Conservation (phyloP, 495 filamentous ascomycete genomes). For the Hyaloscypha hepaticicola region DNA sequence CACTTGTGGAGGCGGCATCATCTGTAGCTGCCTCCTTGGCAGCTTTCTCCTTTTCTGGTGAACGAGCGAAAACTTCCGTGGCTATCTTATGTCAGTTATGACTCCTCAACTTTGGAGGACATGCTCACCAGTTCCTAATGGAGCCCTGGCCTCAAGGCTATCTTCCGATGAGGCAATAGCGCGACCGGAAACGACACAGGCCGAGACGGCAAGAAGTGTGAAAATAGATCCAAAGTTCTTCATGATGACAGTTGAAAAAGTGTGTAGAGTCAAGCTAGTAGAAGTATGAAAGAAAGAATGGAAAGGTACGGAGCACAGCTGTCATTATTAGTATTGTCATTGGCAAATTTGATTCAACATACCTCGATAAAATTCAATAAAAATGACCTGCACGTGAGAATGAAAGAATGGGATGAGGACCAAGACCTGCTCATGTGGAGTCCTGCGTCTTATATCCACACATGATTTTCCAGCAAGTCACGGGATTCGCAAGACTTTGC, state of each 20-base stretch:
- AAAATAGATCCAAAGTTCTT: slow-evolving; percentile 41
- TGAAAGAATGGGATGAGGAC: slow-evolving; percentile 27
- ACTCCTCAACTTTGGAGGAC: neutral
- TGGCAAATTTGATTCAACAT: slow-evolving; percentile 23
- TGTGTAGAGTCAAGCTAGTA: slow-evolving; percentile 31
- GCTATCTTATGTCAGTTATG: neutral
- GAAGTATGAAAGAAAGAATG: slow-evolving; percentile 33
- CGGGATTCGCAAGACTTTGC: slow-evolving; percentile 13
- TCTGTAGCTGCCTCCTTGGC: neutral
- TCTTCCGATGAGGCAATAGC: slow-evolving; percentile 25
- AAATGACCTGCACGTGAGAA: slow-evolving; percentile 25
- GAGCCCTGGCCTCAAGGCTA: slow-evolving; percentile 20
- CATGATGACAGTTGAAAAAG: slow-evolving; percentile 37
- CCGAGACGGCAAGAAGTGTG: slow-evolving; percentile 37
- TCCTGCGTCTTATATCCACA: slow-evolving; percentile 32
- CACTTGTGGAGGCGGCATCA: neutral
- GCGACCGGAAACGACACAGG: slow-evolving; percentile 34
- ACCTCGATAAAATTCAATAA: slow-evolving; percentile 38
- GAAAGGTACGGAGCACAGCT: slow-evolving; percentile 42
- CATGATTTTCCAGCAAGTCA: slow-evolving; percentile 5
- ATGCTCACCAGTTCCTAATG: slow-evolving; percentile 18
- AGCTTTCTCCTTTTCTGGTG: slow-evolving; percentile 23
- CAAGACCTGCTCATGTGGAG: slow-evolving; percentile 25
- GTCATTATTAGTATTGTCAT: slow-evolving; percentile 15
- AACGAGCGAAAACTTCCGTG: slow-evolving; percentile 10